phyloP scores from a whole-genome alignment of 345 rosid species.

The Durio zibethinus region DNA sequence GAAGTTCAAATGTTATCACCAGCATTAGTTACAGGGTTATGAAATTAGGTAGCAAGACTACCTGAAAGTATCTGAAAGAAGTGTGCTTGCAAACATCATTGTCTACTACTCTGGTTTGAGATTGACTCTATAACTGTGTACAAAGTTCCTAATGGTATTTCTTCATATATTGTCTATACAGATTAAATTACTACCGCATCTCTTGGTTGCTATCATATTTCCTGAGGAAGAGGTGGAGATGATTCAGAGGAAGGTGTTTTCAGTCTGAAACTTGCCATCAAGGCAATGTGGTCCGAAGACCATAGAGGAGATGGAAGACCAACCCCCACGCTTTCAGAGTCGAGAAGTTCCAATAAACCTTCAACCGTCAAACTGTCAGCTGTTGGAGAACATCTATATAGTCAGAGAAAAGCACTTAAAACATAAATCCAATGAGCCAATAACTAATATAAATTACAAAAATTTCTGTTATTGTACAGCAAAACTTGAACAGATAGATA shows the following conservation, averaged over 20 bases:
- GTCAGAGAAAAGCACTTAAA: neutral
- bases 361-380: constrained; percentile 4
- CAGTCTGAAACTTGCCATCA: constrained; percentile 17
- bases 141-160: neutral
- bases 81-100: neutral
- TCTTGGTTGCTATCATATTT: neutral
- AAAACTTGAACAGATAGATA: neutral
- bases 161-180: neutral
- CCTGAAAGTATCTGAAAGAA: neutral
- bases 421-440: neutral
- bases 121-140: neutral
- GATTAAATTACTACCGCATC: neutral
- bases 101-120: neutral
- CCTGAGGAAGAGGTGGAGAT: neutral
- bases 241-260: neutral
- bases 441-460: neutral
- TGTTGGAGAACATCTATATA: neutral
- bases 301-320: constrained; percentile 10
- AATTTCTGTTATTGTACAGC: neutral
- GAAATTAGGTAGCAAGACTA: neutral
- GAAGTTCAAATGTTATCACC: neutral
- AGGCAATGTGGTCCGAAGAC: constrained; percentile 16
- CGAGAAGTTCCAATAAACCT: constrained; percentile 14
- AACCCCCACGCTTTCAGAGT: neutral
- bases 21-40: neutral